Evolutionary conservation across 169 alveolate species (phyloP).

Genomic region (Babesia sp.): DNA sequence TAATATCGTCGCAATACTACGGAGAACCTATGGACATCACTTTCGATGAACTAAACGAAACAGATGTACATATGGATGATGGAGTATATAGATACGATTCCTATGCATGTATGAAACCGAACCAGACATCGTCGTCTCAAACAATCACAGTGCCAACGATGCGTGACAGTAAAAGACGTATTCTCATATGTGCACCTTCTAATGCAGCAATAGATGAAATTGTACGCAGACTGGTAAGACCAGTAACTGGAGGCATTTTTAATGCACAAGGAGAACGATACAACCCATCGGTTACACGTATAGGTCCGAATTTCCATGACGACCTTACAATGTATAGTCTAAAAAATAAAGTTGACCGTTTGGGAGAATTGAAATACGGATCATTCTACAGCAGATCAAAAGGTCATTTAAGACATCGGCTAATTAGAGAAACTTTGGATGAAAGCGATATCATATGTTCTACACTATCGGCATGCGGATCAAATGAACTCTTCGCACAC

Average conservation of each 20-base stretch:
- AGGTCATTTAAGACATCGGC: neutral
- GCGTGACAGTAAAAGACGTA: conserved; percentile 62
- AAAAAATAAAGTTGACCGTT: conserved; percentile 74
- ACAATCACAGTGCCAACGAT: conserved; percentile 26
- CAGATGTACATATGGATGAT: conserved; percentile 3
- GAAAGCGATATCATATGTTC: conserved; percentile 87
- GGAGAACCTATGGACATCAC: conserved; percentile 13
- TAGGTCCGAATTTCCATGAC: conserved; percentile 89
- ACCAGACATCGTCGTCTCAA: neutral
- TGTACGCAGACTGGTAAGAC: conserved; percentile 84
- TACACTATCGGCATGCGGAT: conserved; percentile 89
- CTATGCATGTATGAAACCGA: conserved; percentile 39
- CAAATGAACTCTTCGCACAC: conserved; percentile 75
- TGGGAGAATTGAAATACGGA: conserved; percentile 7
- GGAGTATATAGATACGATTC: conserved; percentile 26
- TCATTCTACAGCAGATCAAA: neutral
- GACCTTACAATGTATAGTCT: conserved; percentile 84
- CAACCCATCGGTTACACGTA: conserved; percentile 86
- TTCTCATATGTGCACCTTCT: conserved; percentile 98
- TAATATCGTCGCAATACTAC: neutral
- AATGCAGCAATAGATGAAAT: conserved; percentile 99
- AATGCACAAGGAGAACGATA: conserved; percentile 81
- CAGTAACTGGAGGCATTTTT: conserved; percentile 85
- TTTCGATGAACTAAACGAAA: conserved; percentile 37
- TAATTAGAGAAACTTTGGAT: conserved; percentile 75